phyloP scores from a whole-genome alignment of 2,329 filamentous ascomycete species.

The Aspergillus sp. region DNA sequence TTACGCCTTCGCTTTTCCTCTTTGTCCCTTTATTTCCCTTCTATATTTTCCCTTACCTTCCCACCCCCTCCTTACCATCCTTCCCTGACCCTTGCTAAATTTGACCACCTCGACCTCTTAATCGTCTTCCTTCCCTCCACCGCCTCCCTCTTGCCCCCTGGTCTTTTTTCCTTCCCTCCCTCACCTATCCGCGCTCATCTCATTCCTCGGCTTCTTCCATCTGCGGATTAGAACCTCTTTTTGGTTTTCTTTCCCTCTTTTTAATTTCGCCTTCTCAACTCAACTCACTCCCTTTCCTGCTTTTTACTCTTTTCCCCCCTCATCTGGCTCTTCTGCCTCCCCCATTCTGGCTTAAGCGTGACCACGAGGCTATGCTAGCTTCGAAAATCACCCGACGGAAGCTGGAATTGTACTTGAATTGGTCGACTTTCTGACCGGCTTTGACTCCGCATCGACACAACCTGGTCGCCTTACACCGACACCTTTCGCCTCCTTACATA shows the following conservation, averaged over 20 bases:
- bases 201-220: slow-evolving; percentile 17
- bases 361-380: slow-evolving; percentile 37
- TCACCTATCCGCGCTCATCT: slow-evolving; percentile 19
- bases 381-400: slow-evolving; percentile 36
- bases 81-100: slow-evolving; percentile 24
- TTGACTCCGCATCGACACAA: slow-evolving; percentile 30
- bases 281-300: background rate
- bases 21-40: slow-evolving; percentile 14
- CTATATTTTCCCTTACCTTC: slow-evolving; percentile 14
- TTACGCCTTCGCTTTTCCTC: slow-evolving; percentile 19
- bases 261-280: slow-evolving; percentile 9
- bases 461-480: slow-evolving; percentile 24
- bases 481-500: slow-evolving; percentile 15
- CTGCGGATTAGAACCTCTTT: slow-evolving; percentile 20
- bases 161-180: slow-evolving; percentile 14
- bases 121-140: slow-evolving; percentile 17
- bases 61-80: slow-evolving; percentile 22
- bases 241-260: slow-evolving; percentile 17
- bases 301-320: slow-evolving; percentile 8
- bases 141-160: slow-evolving; percentile 17
- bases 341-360: slow-evolving; percentile 22
- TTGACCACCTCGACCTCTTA: slow-evolving; percentile 23
- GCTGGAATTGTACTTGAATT: slow-evolving; percentile 30
- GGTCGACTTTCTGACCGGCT: slow-evolving; percentile 24
- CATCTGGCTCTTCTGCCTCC: slow-evolving; percentile 10